Base-by-base conservation (phyloP, 164 flowering plant genomes). In the Stephania yunnanensis region DNA sequence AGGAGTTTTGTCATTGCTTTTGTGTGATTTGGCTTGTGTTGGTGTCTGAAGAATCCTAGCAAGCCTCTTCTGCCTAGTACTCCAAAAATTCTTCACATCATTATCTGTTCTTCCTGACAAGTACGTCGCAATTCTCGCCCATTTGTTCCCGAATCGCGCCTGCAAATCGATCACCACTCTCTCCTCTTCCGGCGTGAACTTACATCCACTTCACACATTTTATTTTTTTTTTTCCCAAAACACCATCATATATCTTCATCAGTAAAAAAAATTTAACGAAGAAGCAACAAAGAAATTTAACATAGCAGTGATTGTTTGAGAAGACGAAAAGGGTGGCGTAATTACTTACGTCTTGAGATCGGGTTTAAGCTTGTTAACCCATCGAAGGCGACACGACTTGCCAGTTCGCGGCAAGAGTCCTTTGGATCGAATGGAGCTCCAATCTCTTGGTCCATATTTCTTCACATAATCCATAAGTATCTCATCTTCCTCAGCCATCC, bases 351-450 rank as follows among this genome's bases (percentile, higher is more conserved):
- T 90, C 73, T 93, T 95, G 83, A 95, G 87, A 78, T 93, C 86
- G 77, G 99, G 99, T 72, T 96, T 76, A 76, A 95, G 97, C 81
- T 93, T 92, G 71, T 93, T 93, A 79, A 93, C 95, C 98, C 97
- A 95, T 61, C 99, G 89, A 68, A 95, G 96, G 19, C 99, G 98
- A 76, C 99, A 93, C 0, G 98, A 95, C 80, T 95, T 93, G 63
- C 99, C 98, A 9, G 98, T 93, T n/a, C 98, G 83, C 0, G 82
- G 93, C 55, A 95, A 74, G 31, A 95, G 89, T 46, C 97, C 97
- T 83, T 92, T 93, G 97, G 97, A 92, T 89, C 95, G 95, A 91
- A 95, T 92, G 89, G 98, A 91, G 96, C 99, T 93, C 99, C 98
- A 93, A 72, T 93, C 98, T 73, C 96, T 78, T 0, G 99, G 96